A percentile compares a stretch with the other conserved stretches of the same genome.
Conservation (phyloP, 768 basidiomycete species). For the Tricholoma sp. region DNA sequence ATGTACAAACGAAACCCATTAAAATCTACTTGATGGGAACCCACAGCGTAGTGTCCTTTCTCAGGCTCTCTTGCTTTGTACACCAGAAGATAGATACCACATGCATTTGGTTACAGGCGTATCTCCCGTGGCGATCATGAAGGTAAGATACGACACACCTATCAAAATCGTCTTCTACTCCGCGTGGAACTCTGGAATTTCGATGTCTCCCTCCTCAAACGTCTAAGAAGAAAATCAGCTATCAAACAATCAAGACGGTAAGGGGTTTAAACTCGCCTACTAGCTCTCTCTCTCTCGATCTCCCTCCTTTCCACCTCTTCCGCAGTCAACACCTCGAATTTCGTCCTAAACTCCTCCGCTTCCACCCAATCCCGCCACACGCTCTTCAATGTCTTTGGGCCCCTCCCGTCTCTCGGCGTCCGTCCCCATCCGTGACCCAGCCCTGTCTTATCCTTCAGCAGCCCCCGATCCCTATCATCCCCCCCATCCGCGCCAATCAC, state of each 20-base stretch:
- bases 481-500: slow-evolving; percentile 58
- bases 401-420: slow-evolving; percentile 73
- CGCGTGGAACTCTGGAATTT: slow-evolving; percentile 39
- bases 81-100: no score
- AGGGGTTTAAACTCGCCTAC: slow-evolving; percentile 38
- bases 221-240: slow-evolving; percentile 16
- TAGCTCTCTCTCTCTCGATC: slow-evolving; percentile 80
- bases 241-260: not conserved
- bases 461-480: slow-evolving; percentile 46
- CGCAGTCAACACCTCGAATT: slow-evolving; percentile 77
- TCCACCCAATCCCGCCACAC: slow-evolving; percentile 97
- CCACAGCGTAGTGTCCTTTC: no score
- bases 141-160: not conserved
- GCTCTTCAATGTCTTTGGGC: slow-evolving; percentile 76
- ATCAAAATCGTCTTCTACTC: slow-evolving; percentile 25
- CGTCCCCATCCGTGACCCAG: slow-evolving; percentile 71
- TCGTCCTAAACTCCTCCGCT: slow-evolving; percentile 83
- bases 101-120: no score
- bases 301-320: slow-evolving; percentile 93
- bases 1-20: no score
- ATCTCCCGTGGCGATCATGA: no score
- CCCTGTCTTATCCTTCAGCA: slow-evolving; percentile 80
- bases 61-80: no score
- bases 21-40: no score
- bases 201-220: slow-evolving; percentile 35